Base-by-base conservation (phyloP, 2,329 filamentous ascomycete species). In the Botrytis pseudocinerea region DNA sequence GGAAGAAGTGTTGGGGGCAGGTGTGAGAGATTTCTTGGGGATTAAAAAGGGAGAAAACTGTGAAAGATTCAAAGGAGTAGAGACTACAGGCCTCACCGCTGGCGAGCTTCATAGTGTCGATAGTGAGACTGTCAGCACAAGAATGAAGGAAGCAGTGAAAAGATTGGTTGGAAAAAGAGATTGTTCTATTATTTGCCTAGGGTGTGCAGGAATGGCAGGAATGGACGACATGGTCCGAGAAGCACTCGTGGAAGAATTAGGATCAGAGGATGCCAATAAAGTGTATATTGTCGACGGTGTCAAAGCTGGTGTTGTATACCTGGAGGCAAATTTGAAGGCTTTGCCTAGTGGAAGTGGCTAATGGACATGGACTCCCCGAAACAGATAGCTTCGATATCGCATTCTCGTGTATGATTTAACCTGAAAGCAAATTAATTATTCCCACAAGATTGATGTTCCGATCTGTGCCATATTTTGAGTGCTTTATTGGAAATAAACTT, bases 151-250 rank as follows among this genome's bases (percentile, higher is more conserved):
- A 25, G 94, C 94, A 0, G 92, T 93, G 0, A 88, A 86, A 80
- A 84, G 86, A 69, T 83, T 97, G 40, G 82, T 97, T 42, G 81
- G 80, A 12, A 85, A 84, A 20, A 84, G 86, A 0, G 83, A 85
- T 5, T 87, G 95, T 0, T 84, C 85, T 7, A 92, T 90, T 38
- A 88, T 98, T 12, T 92, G 93, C 79, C 87, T 98, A 84, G 95
- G 95, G 0, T 98, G 95, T 81, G 95, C 93, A 4, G 95, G 94
- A 0, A 97, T 98, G 95, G 91, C 91, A 1, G 95, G 94, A 0
- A 87, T 98, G 83, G 92, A 96, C 78, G 85, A 89, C 59, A 91
- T 91, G 73, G 94, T 98, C 57, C 87, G 91, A 48, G 86, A 88
- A 61, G 91, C 91, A 0, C 92, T 92, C 51, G 79, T 87, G 0